Evolutionary conservation across 805 yeast genomes (phyloP), one percentile per base, ranked within the genome.

Genomic region (Cephaloascus albidus): DNA sequence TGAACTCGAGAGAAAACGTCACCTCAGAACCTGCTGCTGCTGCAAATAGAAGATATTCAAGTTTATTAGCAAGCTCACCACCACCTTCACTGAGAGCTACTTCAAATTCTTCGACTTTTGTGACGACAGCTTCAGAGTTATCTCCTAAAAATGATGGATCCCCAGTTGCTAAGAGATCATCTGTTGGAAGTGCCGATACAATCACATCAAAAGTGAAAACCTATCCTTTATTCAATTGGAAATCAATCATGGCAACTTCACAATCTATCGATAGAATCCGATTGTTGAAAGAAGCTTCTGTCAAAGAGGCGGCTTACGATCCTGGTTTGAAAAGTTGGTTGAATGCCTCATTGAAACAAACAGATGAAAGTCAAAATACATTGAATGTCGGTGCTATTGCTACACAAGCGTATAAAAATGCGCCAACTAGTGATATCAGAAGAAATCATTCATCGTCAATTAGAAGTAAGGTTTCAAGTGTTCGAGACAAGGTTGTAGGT

Each of bases 311-410:
- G 2, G 53, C 46, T 15, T 62, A 58, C 41, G 69, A 67, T 32
- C 57, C 71, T 1, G 72, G 72, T 3, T 51, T 67, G 23, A 57
- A 53, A 36, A 50, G 48, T 23, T 67, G 72, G 72, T 47, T 67
- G 5, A 48, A 51, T 20, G 64, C 54, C 27, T 57, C 66, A 1
- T 54, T 66, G 43, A 63, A 58, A 39, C 58, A 48, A 39, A 23
- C 28, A 23, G 26, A 34, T n/a, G 60, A 59, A 35, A 52, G 49
- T 18, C 43, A 60, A 6, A 50, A 64, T 5, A 57, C 49, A 37
- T 63, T 67, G 23, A 70, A 63, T 41, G 62, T 67, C 38, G 71
- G 72, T 1, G 56, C 55, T 33, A 53, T 67, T 32, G 72, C 72
- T 1, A 52, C 68, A 4, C 63, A 62, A 35, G 71, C 70, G 12